phyloP scores from a whole-genome alignment of 2,329 filamentous ascomycete genomes.

The Pestalotiopsis sp. region DNA sequence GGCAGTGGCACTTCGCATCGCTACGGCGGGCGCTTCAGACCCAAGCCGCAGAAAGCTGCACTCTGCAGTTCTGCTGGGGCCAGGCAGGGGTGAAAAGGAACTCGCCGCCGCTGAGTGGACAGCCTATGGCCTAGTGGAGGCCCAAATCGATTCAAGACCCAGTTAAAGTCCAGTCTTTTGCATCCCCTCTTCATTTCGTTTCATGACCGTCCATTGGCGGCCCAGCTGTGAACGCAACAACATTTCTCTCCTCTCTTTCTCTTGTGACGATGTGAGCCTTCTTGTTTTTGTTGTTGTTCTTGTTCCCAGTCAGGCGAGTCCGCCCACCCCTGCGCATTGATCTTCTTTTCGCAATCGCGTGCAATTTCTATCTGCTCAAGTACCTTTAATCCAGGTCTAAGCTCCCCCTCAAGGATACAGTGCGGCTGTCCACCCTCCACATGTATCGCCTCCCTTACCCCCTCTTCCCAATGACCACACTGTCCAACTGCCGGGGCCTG shows the following conservation, averaged over 20 bases:
- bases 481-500: not conserved
- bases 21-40: slow-evolving; percentile 5
- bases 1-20: not conserved
- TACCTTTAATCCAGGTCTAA: not conserved
- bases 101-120: not conserved
- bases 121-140: not conserved
- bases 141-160: slow-evolving; percentile 8
- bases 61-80: not conserved
- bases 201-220: not conserved
- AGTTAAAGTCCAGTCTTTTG: slow-evolving; percentile 6
- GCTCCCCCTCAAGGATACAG: not conserved
- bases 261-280: not conserved
- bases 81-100: not conserved
- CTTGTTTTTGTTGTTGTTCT: not conserved
- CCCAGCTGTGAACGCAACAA: not conserved
- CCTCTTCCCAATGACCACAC: not conserved
- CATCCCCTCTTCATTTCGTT: slow-evolving; percentile 12
- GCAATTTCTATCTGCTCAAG: not conserved
- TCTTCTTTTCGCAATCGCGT: not conserved
- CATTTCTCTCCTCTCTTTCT: not conserved
- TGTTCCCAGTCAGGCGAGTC: not conserved
- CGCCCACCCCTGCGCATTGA: not conserved
- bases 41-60: slow-evolving; percentile 7
- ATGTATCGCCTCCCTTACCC: not conserved
- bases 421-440: not conserved